Evolutionary conservation across 495 filamentous ascomycete genomes (phyloP), one percentile per base, ranked within the genome.

Genomic region (Tetracladium setigerum): DNA sequence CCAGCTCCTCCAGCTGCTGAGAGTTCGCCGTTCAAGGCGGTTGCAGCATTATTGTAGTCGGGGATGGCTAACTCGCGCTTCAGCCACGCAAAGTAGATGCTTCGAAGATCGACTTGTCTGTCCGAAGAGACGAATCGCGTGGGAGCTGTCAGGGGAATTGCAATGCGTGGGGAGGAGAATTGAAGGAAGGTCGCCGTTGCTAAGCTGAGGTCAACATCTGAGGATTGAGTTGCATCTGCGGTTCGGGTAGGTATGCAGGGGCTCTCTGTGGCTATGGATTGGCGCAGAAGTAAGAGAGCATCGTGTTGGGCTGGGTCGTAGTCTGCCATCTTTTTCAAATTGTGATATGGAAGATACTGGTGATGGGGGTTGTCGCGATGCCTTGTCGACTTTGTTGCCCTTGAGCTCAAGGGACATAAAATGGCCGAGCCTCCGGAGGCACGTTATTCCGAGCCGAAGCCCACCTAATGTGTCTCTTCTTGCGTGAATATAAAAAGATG

Each of bases 31-130:
- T 91, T 95, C 31, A 97, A 72, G 50, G 79, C 71, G 60, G 86
- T 78, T 16, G 86, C 86, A 6, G 82, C 81, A 38, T 82, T 77
- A 64, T 96, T 90, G 72, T 97, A 97, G 48, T 89, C 87, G 8
- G 83, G 82, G 59, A 95, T 88, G 32, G 83, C 76, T 48, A 80
- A 77, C 70, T 96, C 89, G 62, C 87, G 87, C 62, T 95, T 91
- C 61, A 84, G 74, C 85, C 87, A 99, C 42, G 88, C 86, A 52
- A 96, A 94, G 67, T 87, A 95, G 68, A 97, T 89, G 65, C 82
- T 87, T 63, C 92, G 88, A 33, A 99, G 76, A 62, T 95, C 86
- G 52, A 96, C 82, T 1, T 86, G 72, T 36, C 81, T 78, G 33
- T 74, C 68, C 31, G 77, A 76, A 13, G 83, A 83, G 40, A 83